Evolutionary conservation across 352 stramenopile genomes (phyloP).

Genomic region (Pythium apleroticum): DNA sequence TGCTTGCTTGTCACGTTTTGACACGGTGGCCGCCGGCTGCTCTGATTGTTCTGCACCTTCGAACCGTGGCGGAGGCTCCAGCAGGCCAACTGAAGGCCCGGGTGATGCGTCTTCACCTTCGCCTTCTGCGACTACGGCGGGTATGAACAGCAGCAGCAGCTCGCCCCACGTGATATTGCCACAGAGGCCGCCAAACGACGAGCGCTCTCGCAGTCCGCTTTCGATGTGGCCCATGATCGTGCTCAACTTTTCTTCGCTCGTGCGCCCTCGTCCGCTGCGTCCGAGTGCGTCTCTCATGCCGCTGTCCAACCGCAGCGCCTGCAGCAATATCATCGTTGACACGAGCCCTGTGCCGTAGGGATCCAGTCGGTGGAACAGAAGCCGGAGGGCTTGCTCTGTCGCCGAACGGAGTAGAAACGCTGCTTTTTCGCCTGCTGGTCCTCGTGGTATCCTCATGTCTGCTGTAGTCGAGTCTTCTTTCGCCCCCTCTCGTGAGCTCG

Average conservation of each 20-base stretch:
- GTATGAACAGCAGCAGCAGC: slow-evolving; percentile 71
- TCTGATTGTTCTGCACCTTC: not conserved
- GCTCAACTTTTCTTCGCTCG: slow-evolving; percentile 24
- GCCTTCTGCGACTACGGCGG: slow-evolving; percentile 19
- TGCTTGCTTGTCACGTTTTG: slow-evolving; percentile 23
- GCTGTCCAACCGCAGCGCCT: slow-evolving; percentile 38
- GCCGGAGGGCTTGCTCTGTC: slow-evolving; percentile 53
- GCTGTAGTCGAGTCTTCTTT: slow-evolving; percentile 17
- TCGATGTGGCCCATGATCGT: slow-evolving; percentile 50
- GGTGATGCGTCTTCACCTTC: not conserved
- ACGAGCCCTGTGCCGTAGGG: slow-evolving; percentile 62
- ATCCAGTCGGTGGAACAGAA: slow-evolving; percentile 69
- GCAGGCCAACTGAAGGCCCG: slow-evolving; percentile 1
- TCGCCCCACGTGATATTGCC: slow-evolving; percentile 74
- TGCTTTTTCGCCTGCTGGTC: slow-evolving; percentile 2
- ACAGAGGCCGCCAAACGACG: slow-evolving; percentile 16
- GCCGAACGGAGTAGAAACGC: slow-evolving; percentile 35
- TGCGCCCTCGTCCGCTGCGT: slow-evolving; percentile 5
- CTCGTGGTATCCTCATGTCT: slow-evolving; percentile 38
- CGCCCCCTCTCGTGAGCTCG: not conserved
- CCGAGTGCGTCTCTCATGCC: slow-evolving; percentile 40
- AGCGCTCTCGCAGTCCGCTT: slow-evolving; percentile 30
- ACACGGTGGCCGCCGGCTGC: not conserved
- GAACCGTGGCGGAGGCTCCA: slow-evolving; percentile 7
- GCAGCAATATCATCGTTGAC: slow-evolving; percentile 29